Percentiles rank a stretch among this genome's conserved stretches.
phyloP scores from a whole-genome alignment of 2,329 filamentous ascomycete genomes.

The Colletotrichum endophyticum region DNA sequence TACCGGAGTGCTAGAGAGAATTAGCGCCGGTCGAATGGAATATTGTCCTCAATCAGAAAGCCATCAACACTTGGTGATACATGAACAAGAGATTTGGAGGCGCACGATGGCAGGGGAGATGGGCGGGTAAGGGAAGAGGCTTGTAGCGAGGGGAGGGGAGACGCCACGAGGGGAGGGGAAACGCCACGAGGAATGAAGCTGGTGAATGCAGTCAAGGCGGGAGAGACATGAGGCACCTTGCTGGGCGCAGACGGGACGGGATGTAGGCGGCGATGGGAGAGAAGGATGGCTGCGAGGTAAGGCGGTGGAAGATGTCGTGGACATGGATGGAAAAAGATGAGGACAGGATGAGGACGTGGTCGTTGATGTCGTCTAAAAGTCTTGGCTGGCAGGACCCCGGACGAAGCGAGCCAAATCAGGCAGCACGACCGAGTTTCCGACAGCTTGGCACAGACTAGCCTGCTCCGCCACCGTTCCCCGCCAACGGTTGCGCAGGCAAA shows the following conservation, averaged over 20 bases:
- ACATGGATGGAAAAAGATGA: background rate
- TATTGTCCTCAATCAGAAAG: background rate
- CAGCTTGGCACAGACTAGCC: constrained; percentile 13
- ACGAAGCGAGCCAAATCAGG: background rate
- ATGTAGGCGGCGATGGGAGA: background rate
- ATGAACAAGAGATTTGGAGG: background rate
- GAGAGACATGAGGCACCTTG: background rate
- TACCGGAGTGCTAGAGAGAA: background rate
- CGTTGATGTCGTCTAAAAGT: background rate
- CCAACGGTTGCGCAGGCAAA: background rate
- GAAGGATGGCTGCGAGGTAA: background rate
- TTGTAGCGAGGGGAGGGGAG: background rate
- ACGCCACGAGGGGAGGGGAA: background rate
- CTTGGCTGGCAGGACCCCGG: background rate
- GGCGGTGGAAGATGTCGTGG: background rate
- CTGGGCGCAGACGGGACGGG: background rate
- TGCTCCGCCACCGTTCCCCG: constrained; percentile 10
- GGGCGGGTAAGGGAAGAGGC: background rate
- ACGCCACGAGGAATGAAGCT: constrained; percentile 18
- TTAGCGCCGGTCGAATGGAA: constrained; percentile 21
- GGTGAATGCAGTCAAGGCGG: background rate
- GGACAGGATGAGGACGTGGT: background rate
- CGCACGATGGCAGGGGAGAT: background rate
- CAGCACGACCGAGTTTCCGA: constrained; percentile 7
- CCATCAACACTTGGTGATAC: background rate